Evolutionary conservation across 148 eudicot species (phyloP).

Genomic region (Amaranthus hypochondriacus): DNA sequence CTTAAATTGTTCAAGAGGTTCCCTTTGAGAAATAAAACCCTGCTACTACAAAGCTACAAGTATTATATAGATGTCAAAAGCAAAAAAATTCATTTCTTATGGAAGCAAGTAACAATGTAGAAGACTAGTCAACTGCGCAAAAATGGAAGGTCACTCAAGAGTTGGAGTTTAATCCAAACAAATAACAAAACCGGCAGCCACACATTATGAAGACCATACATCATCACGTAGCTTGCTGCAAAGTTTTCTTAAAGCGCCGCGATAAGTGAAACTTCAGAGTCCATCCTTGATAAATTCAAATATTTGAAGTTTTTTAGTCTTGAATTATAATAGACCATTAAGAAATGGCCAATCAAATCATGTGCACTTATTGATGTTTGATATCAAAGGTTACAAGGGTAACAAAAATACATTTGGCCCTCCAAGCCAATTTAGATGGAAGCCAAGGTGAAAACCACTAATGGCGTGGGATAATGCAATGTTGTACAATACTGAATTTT

Average conservation of each 20-base stretch:
- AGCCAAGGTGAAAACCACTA: no score
- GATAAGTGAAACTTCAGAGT: no score
- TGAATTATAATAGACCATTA: no score
- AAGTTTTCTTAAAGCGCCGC: not conserved
- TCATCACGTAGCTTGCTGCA: not conserved
- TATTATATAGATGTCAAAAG: not conserved
- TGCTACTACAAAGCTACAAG: not conserved
- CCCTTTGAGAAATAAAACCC: not conserved
- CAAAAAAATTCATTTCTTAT: not conserved
- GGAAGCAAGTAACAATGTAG: not conserved
- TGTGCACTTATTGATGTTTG: no score
- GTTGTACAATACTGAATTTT: no score
- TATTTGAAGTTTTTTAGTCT: no score
- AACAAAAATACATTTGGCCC: no score
- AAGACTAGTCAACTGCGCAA: not conserved
- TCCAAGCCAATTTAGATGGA: no score
- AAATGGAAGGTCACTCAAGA: not conserved
- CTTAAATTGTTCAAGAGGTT: not conserved
- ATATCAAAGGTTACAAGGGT: no score
- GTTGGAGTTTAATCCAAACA: not conserved
- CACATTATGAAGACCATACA: not conserved
- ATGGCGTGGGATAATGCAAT: no score
- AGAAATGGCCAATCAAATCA: no score
- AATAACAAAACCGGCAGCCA: not conserved
- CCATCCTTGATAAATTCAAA: no score